Conservation (phyloP, 192 early-diverging fungal species). For the Linnemannia exigua region DNA sequence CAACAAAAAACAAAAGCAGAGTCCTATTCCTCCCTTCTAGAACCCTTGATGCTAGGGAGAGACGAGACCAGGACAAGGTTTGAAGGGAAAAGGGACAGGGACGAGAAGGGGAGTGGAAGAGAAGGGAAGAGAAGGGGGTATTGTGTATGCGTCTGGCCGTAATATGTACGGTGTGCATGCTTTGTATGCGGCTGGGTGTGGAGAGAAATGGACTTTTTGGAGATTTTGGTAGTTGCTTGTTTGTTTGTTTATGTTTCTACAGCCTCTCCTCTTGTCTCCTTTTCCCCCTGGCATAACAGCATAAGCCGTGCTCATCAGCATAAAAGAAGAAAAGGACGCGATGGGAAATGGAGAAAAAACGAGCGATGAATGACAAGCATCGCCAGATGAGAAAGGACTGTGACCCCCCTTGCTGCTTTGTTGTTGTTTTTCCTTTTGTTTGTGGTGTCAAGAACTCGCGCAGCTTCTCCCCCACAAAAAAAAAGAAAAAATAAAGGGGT, state of each 20-base stretch:
- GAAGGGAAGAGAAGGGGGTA: not conserved
- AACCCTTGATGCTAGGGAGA: slow-evolving; percentile 27
- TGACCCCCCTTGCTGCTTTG: slow-evolving; percentile 6
- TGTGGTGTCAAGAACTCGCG: slow-evolving; percentile 1
- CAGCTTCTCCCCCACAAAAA: slow-evolving; percentile 2
- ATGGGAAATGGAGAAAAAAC: not conserved
- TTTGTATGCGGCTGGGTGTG: slow-evolving; percentile 8
- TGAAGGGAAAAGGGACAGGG: not conserved
- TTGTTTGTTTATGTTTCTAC: not conserved
- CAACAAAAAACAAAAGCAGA: too few species aligned
- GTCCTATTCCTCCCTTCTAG: too few species aligned
- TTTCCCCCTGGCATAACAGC: slow-evolving; percentile 11
- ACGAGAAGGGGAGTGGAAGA: slow-evolving; percentile 9
- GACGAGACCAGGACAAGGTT: slow-evolving; percentile 8
- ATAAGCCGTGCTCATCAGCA: not conserved
- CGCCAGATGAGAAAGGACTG: not conserved
- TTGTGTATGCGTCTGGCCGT: slow-evolving; percentile 3
- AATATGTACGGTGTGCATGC: slow-evolving; percentile 9
- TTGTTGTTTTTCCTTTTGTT: not conserved
- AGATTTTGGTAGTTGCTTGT: not conserved
- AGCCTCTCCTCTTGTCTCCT: slow-evolving; percentile 3
- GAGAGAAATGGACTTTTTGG: slow-evolving; percentile 3
- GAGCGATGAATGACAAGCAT: not conserved
- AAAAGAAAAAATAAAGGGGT: not conserved
- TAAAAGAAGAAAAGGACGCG: not conserved